Evolutionary conservation across 495 filamentous ascomycete species (phyloP).

Genomic region (Neurospora terricola): DNA sequence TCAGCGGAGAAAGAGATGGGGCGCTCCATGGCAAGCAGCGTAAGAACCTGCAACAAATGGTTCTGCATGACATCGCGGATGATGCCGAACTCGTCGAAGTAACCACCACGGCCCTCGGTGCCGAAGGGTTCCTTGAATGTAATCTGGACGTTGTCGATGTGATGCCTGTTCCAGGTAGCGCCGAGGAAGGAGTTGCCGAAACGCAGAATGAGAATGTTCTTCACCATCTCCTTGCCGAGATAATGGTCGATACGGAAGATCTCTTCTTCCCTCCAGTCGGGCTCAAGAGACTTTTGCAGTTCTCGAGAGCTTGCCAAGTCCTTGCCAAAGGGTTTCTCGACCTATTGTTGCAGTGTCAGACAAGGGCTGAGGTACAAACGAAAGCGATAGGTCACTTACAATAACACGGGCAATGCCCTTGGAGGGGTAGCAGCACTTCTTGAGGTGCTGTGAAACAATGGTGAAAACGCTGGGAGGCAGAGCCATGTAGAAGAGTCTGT

Average conservation of each 20-base stretch:
- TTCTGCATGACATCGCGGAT: slow-evolving; percentile 99
- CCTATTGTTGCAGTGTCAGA: slow-evolving; percentile 38
- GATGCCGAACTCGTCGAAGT: slow-evolving; percentile 99
- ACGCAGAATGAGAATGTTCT: slow-evolving; percentile 96
- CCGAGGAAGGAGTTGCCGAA: slow-evolving; percentile 99
- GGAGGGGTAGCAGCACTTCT: slow-evolving; percentile 90
- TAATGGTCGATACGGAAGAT: slow-evolving; percentile 99
- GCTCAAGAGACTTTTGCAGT: slow-evolving; percentile 88
- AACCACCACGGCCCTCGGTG: slow-evolving; percentile 97
- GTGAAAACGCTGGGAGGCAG: slow-evolving; percentile 96
- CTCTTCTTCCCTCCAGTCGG: slow-evolving; percentile 99
- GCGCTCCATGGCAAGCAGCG: slow-evolving; percentile 94
- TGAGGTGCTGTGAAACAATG: slow-evolving; percentile 91
- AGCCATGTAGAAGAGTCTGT: slow-evolving; percentile 99
- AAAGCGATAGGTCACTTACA: slow-evolving; percentile 40
- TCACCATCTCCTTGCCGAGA: slow-evolving; percentile 99
- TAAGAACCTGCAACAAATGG: slow-evolving; percentile 92
- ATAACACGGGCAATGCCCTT: slow-evolving; percentile 88
- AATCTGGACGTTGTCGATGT: slow-evolving; percentile 98
- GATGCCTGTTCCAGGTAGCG: slow-evolving; percentile 97
- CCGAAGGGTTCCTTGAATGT: slow-evolving; percentile 99
- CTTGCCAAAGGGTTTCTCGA: slow-evolving; percentile 99
- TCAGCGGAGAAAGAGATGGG: slow-evolving; percentile 97
- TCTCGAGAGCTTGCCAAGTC: slow-evolving; percentile 90
- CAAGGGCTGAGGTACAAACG: not conserved